Evolutionary conservation across 1,284 basidiomycete species (phyloP).

Genomic region (Trametes polyzona): DNA sequence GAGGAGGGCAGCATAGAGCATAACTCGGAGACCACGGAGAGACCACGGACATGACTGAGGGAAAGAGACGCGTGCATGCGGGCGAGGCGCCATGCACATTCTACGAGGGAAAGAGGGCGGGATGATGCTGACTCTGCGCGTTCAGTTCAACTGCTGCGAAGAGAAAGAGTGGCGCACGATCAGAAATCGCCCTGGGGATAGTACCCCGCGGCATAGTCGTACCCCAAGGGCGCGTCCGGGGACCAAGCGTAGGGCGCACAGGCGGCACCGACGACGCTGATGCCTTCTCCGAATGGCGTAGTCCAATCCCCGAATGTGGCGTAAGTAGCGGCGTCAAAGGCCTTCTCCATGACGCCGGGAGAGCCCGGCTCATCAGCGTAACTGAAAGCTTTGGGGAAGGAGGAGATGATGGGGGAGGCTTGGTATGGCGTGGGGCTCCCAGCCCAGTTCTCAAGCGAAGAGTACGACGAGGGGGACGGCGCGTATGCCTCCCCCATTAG

Average conservation of each 20-base stretch:
- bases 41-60: background rate
- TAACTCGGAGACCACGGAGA: conserved; percentile 1
- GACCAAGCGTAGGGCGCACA: conserved; percentile 15
- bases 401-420: conserved; percentile 16
- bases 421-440: conserved; percentile 28
- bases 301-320: conserved; percentile 28
- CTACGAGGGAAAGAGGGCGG: conserved; percentile 11
- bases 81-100: conserved; percentile 9
- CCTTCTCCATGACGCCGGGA: conserved; percentile 32
- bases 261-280: conserved; percentile 14
- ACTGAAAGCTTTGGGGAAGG: conserved; percentile 17
- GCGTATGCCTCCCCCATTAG: conserved; percentile 21
- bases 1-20: conserved; percentile 4
- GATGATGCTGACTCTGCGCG: conserved; percentile 14
- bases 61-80: conserved; percentile 6
- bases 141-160: background rate
- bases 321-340: conserved; percentile 32
- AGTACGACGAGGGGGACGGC: conserved; percentile 32
- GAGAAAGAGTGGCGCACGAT: conserved; percentile 19
- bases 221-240: conserved; percentile 7
- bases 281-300: conserved; percentile 12
- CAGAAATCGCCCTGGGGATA: conserved; percentile 31
- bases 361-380: conserved; percentile 26
- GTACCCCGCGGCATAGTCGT: conserved; percentile 10
- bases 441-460: conserved; percentile 37